These are phyloP conservation scores for Citrus hindsii DNA, from an alignment of 345 rosid genomes.

Conservation along the genomic window DNA sequence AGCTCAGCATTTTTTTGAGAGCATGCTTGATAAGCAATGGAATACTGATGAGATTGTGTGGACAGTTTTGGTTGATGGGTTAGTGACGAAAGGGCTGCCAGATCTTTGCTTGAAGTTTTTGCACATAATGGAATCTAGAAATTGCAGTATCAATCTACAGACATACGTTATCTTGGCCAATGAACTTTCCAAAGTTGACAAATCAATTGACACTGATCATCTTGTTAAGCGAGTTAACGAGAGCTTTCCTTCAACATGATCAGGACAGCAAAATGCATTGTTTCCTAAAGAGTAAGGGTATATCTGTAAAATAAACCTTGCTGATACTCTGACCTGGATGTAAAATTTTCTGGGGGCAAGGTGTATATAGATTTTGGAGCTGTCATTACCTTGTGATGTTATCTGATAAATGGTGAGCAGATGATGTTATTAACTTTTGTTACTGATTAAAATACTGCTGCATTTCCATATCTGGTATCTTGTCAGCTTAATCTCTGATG, in stretches of 20 bases:
- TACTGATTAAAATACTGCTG: neutral
- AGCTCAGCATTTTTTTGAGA: slow-evolving; percentile 42
- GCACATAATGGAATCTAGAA: slow-evolving; percentile 46
- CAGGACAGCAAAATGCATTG: neutral
- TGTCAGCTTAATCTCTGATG: neutral
- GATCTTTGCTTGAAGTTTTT: slow-evolving; percentile 50
- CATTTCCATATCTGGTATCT: neutral
- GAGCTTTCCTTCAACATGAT: neutral
- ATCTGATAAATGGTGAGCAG: neutral
- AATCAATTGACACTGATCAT: slow-evolving; percentile 26
- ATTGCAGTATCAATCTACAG: slow-evolving; percentile 28
- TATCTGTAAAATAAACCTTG: neutral
- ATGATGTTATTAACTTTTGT: neutral
- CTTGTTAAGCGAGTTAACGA: slow-evolving; percentile 2
- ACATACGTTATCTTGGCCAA: slow-evolving; percentile 38
- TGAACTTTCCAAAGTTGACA: slow-evolving; percentile 43
- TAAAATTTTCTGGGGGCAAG: neutral
- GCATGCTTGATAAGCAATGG: slow-evolving; percentile 41
- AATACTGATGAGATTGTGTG: slow-evolving; percentile 56
- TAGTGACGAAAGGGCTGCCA: slow-evolving; percentile 41
- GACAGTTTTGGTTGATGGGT: slow-evolving; percentile 63
- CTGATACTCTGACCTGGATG: neutral
- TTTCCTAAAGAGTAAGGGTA: neutral
- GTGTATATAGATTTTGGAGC: neutral
- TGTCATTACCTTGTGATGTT: neutral